These are phyloP conservation scores for Fagus sylvatica DNA, from an alignment of 306 rosid species.

Conservation along the genomic window DNA sequence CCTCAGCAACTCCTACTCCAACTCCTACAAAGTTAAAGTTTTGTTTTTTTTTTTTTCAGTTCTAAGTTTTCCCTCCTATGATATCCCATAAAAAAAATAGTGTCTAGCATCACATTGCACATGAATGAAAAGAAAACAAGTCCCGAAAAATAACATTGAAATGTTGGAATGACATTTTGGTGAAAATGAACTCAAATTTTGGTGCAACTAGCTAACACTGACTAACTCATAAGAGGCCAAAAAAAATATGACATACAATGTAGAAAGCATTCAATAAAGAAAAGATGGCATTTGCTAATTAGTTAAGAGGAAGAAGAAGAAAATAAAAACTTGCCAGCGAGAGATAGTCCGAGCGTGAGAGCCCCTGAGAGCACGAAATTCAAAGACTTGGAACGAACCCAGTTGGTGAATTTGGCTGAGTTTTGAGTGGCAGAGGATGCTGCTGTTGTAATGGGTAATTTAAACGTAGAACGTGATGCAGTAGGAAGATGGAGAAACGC, in stretches of 20 bases:
- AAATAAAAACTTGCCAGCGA: slow-evolving; percentile 45
- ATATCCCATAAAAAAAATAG: not conserved
- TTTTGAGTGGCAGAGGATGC: slow-evolving; percentile 35
- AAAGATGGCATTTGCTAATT: not conserved
- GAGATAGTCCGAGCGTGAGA: slow-evolving; percentile 59
- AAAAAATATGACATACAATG: not conserved
- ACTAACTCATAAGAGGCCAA: not conserved
- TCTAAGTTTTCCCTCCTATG: not conserved
- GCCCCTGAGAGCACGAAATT: slow-evolving; percentile 64
- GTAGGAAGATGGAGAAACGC: slow-evolving; percentile 41
- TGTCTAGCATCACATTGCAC: not conserved
- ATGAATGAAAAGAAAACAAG: not conserved
- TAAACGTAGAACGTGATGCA: slow-evolving; percentile 21
- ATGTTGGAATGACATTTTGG: not conserved
- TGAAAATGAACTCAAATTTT: not conserved
- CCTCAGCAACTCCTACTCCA: slow-evolving; percentile 59
- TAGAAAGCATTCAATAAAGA: not conserved
- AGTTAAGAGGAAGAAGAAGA: too few species aligned
- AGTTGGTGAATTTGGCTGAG: slow-evolving; percentile 17
- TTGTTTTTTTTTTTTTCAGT: not conserved
- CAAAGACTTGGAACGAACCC: slow-evolving; percentile 47
- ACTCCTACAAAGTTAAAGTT: slow-evolving; percentile 35
- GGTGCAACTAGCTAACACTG: not conserved
- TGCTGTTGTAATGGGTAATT: slow-evolving; percentile 22
- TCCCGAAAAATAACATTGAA: not conserved